These are phyloP conservation scores for Microdochium bolleyi DNA, from an alignment of 2,329 filamentous ascomycete species.

Conservation along the genomic window DNA sequence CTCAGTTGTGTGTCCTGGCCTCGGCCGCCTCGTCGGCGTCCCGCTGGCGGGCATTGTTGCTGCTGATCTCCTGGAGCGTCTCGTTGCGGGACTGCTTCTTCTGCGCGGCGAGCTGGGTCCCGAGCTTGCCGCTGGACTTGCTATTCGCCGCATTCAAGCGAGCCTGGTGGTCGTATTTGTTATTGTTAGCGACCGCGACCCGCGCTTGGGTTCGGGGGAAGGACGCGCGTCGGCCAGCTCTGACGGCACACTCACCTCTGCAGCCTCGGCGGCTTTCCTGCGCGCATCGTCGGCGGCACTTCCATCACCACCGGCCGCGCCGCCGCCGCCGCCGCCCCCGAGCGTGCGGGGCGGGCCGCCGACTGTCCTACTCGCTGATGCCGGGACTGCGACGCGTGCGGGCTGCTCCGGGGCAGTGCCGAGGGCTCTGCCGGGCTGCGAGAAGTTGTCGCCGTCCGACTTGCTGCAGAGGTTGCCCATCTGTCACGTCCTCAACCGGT, in stretches of 20 bases:
- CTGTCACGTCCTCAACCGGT: conserved; percentile 8
- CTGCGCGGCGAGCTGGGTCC: conserved; percentile 63
- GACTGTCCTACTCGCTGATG: conserved; percentile 26
- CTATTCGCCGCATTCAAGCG: conserved; percentile 49
- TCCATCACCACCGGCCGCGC: conserved; percentile 14
- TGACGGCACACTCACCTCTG: conserved; percentile 68
- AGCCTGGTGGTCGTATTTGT: conserved; percentile 43
- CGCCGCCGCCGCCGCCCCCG: conserved; percentile 37
- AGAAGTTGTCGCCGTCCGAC: conserved; percentile 57
- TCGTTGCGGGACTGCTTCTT: conserved; percentile 64
- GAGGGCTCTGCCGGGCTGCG: conserved; percentile 64
- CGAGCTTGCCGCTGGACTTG: conserved; percentile 60
- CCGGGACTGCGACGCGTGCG: conserved; percentile 42
- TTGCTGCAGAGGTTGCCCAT: conserved; percentile 92
- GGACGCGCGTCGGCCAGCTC: no score
- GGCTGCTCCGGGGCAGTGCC: conserved; percentile 45
- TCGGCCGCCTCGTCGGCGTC: conserved; percentile 58
- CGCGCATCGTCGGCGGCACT: conserved; percentile 50
- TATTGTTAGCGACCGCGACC: neutral
- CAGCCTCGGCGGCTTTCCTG: conserved; percentile 69
- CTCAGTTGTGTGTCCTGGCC: conserved; percentile 49
- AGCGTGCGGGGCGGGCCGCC: conserved; percentile 56
- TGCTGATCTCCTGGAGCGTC: conserved; percentile 60
- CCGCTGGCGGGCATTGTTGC: conserved; percentile 54
- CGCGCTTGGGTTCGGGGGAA: neutral